Conservation (phyloP, 129 eudicot species). For the Chrysanthemum makinoi region DNA sequence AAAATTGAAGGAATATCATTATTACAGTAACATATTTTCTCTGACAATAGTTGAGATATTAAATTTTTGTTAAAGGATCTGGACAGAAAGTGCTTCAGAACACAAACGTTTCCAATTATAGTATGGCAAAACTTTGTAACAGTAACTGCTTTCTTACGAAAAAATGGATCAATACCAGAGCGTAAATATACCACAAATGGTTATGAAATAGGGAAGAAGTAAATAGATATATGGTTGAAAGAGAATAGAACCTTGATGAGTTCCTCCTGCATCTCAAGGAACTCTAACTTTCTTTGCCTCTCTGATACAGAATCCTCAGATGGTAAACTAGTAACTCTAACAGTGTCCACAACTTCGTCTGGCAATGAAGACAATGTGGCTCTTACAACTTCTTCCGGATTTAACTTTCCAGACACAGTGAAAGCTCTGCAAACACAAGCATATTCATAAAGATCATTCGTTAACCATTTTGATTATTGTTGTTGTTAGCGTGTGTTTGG, state of each 20-base stretch:
- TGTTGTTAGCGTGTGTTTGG: no score
- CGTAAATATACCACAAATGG: background rate
- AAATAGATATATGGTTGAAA: background rate
- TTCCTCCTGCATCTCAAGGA: conserved; percentile 96
- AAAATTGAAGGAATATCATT: no score
- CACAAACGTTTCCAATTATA: background rate
- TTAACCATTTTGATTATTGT: no score
- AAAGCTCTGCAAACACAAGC: conserved; percentile 60
- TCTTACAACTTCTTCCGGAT: conserved; percentile 90
- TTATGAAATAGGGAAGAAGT: conserved; percentile 2
- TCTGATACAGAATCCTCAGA: conserved; percentile 96
- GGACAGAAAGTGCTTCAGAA: no score
- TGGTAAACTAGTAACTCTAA: conserved; percentile 74
- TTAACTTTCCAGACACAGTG: conserved; percentile 78
- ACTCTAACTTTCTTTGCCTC: conserved; percentile 89
- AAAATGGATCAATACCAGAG: background rate
- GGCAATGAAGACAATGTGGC: conserved; percentile 95
- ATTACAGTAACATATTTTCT: no score
- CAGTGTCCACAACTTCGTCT: conserved; percentile 97
- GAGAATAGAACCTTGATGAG: conserved; percentile 73
- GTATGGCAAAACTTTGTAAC: background rate
- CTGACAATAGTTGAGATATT: no score
- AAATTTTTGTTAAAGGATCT: no score
- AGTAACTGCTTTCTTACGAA: background rate
- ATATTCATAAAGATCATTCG: no score